Conservation (phyloP, 768 basidiomycete species). For the Boletus rufocinnamomeus region DNA sequence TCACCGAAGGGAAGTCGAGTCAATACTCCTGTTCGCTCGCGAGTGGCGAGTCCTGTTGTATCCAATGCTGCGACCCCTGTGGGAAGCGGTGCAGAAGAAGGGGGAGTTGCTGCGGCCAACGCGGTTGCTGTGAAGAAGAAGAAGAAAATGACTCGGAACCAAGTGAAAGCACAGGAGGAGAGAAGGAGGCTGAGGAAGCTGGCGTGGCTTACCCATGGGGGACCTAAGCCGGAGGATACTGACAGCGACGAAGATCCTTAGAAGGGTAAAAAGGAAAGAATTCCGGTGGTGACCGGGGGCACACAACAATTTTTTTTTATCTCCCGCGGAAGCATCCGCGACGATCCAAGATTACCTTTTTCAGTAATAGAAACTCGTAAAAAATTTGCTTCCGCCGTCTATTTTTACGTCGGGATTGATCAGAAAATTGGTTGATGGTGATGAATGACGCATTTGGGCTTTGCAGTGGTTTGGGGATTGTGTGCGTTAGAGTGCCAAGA, state of each 20-base stretch:
- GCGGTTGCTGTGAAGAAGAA: constrained; percentile 62
- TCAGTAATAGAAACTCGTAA: constrained; percentile 9
- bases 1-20: constrained; percentile 68
- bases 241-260: constrained; percentile 55
- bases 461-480: no score
- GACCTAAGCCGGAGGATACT: constrained; percentile 80
- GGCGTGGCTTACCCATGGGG: constrained; percentile 81
- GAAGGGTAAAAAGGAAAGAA: constrained; percentile 4
- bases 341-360: constrained; percentile 37
- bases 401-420: background rate
- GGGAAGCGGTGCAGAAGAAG: constrained; percentile 75
- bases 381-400: background rate
- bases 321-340: constrained; percentile 30
- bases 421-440: background rate
- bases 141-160: constrained; percentile 90
- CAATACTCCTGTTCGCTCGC: constrained; percentile 72
- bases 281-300: constrained; percentile 25
- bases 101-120: constrained; percentile 38
- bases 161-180: constrained; percentile 87
- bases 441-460: background rate
- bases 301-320: constrained; percentile 1
- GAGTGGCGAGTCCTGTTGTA: constrained; percentile 66
- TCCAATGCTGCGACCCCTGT: constrained; percentile 76
- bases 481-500: background rate
- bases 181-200: constrained; percentile 77